Base-by-base conservation (phyloP, 441 rosid species). In the Populus hybrid region DNA sequence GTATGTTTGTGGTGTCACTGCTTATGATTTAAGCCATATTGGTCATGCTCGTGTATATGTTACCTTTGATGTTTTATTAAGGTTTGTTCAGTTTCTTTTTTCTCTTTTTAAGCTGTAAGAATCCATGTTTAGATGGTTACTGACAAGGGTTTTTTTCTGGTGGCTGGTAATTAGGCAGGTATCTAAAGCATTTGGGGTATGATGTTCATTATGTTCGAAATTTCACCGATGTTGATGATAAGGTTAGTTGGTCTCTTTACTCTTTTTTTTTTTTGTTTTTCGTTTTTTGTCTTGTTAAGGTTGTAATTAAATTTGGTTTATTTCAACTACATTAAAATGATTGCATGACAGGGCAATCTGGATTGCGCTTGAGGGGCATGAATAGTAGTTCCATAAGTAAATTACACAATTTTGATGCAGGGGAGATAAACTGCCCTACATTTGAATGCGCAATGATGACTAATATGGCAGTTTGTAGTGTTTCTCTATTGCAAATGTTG, bases 1-100 rank as follows among this genome's bases (percentile, higher is more conserved):
- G 98, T 96, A 96, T 72, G 97, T 96, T 71, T 96, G 98, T 38
- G 98, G 99, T n/a, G 94, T 96, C 69, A 96, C 99, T 1, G 93
- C 98, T 40, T 96, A 94, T 38, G 99, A 96, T 78, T 90, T 94
- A 64, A 96, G 99, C 87, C 98, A 96, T 84, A 86, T 93, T 75
- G 99, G 98, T 16, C 98, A 94, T 75, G 98, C 96, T 40, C 95
- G 98, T 50, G 99, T 90, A 63, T 91, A 90, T 67, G 97, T 94
- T 74, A 87, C 93, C 33, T 96, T 96, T 69, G 99, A 94, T 82
- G 92, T 93, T 66, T 92, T 94, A 74, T 86, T 86, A 79, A n/a
- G n/a, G n/a, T n/a, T n/a, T n/a, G n/a, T n/a, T n/a, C n/a, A n/a
- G n/a, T n/a, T n/a, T n/a, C n/a, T n/a, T n/a, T 23, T 42, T 23